Percentiles rank a stretch among this genome's conserved stretches.
Conservation (phyloP, 176 grass and related monocot species). For the Triticum urartu region DNA sequence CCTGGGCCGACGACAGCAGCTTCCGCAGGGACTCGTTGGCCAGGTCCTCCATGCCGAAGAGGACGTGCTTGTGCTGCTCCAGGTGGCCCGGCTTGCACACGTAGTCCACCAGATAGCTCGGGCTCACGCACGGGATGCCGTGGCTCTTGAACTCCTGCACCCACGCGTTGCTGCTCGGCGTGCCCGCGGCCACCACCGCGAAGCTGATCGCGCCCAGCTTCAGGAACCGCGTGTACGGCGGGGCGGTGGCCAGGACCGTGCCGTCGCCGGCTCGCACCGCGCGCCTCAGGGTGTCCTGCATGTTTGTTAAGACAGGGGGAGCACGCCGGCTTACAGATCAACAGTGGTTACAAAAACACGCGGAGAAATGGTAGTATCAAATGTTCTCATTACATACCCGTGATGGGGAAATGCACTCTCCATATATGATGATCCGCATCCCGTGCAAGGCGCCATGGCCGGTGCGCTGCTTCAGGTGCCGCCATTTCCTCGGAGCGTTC, state of each 20-base stretch:
- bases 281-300: slow-evolving; percentile 85
- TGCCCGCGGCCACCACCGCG: slow-evolving; percentile 53
- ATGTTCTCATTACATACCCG: slow-evolving; percentile 35
- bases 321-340: not conserved
- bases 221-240: slow-evolving; percentile 73
- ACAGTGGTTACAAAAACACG: no score
- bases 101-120: slow-evolving; percentile 89
- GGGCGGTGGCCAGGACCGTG: slow-evolving; percentile 78
- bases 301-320: not conserved
- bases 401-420: slow-evolving; percentile 84
- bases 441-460: slow-evolving; percentile 76
- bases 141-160: slow-evolving; percentile 71
- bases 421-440: slow-evolving; percentile 79
- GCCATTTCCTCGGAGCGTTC: slow-evolving; percentile 85
- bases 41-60: slow-evolving; percentile 66
- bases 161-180: slow-evolving; percentile 51
- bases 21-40: slow-evolving; percentile 65
- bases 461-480: slow-evolving; percentile 59
- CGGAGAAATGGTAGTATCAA: not conserved
- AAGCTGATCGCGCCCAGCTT: slow-evolving; percentile 48
- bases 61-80: slow-evolving; percentile 51
- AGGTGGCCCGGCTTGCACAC: slow-evolving; percentile 76
- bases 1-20: slow-evolving; percentile 2
- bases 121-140: slow-evolving; percentile 63
- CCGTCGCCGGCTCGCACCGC: slow-evolving; percentile 79